Percentiles rank a stretch among this genome's conserved stretches.
phyloP scores from a whole-genome alignment of 169 alveolate genomes.

The Eimeria necatrix region DNA sequence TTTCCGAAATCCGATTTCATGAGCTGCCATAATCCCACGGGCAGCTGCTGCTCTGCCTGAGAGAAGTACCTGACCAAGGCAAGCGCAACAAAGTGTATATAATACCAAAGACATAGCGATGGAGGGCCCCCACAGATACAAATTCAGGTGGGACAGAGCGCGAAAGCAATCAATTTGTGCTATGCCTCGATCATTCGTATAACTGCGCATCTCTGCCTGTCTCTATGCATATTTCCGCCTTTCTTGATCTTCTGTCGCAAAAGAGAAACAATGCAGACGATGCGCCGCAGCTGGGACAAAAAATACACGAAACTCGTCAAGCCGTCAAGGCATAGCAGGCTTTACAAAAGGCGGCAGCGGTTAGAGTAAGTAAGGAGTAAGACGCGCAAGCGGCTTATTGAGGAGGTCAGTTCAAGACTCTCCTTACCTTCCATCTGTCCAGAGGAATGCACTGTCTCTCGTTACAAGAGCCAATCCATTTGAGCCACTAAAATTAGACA shows the following conservation, averaged over 20 bases:
- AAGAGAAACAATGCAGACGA: too few relatives aligned
- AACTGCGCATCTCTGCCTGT: background rate
- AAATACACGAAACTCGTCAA: too few relatives aligned
- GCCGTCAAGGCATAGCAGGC: too few relatives aligned
- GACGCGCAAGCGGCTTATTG: too few relatives aligned
- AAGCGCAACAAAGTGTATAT: constrained; percentile 11
- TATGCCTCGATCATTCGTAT: too few relatives aligned
- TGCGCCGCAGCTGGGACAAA: too few relatives aligned
- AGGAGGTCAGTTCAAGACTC: too few relatives aligned
- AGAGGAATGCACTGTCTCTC: constrained; percentile 82
- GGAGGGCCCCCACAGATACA: background rate
- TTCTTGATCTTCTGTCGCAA: too few relatives aligned
- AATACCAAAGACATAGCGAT: background rate
- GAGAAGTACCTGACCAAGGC: constrained; percentile 74
- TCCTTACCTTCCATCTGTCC: constrained; percentile 86
- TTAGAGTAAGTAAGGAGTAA: too few relatives aligned
- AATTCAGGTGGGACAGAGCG: background rate
- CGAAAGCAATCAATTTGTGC: background rate
- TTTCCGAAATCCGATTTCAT: constrained; percentile 80
- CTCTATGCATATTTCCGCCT: background rate
- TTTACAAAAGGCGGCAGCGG: too few relatives aligned
- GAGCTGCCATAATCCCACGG: constrained; percentile 74
- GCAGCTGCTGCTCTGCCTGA: constrained; percentile 87
- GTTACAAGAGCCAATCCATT: constrained; percentile 85
- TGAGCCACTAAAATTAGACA: constrained; percentile 85